A percentile compares a stretch with the other conserved stretches of the same genome.
Evolutionary conservation across 169 alveolate genomes (phyloP).

Genomic region (Eimeria mitis): DNA sequence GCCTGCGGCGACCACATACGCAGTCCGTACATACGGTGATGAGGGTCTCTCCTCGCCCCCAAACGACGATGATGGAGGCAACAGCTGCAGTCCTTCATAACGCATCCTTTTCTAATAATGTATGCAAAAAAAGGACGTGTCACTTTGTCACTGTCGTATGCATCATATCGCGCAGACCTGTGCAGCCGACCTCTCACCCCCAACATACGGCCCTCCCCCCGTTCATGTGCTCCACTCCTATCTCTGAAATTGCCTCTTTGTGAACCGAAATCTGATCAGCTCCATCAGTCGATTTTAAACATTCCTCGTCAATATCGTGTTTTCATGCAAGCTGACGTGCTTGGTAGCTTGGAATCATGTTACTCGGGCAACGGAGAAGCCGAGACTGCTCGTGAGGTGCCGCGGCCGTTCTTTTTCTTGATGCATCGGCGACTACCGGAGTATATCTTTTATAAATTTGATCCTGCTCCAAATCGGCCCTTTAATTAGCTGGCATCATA

Average conservation of each 20-base stretch:
- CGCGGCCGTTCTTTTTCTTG: neutral
- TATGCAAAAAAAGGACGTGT: neutral
- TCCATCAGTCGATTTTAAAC: neutral
- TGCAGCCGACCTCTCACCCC: neutral
- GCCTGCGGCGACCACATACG: slow-evolving; percentile 10
- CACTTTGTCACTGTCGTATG: neutral
- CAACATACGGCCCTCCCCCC: neutral
- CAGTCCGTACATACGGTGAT: neutral
- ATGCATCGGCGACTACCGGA: neutral
- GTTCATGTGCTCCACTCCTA: neutral
- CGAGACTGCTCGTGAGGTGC: neutral
- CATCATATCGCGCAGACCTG: neutral
- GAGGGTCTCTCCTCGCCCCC: slow-evolving; percentile 11
- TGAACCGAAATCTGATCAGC: neutral
- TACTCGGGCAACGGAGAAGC: neutral
- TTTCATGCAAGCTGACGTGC: neutral
- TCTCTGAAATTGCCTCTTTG: neutral
- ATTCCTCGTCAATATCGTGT: neutral
- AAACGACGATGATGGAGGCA: neutral
- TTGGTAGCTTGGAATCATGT: neutral
- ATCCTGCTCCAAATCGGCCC: neutral
- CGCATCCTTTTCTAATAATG: neutral
- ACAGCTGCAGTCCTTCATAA: neutral
- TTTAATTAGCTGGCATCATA: neutral
- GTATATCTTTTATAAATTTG: neutral